Percentiles rank a stretch among this genome's conserved stretches.
Conservation (phyloP, 495 filamentous ascomycete species). For the Oidiodendron maius region DNA sequence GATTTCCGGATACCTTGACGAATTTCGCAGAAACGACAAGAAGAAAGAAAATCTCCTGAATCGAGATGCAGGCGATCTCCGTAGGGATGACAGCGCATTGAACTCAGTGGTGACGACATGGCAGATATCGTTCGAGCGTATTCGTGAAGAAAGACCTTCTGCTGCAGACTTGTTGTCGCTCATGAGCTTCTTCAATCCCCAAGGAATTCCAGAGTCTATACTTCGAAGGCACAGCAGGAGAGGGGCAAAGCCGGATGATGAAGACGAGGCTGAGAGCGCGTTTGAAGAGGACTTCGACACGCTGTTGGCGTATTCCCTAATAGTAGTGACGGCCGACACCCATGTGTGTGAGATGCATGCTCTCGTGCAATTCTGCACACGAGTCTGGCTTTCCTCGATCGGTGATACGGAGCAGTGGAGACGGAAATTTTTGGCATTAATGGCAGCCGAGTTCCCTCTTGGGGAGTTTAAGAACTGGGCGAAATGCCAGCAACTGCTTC, state of each 20-base stretch:
- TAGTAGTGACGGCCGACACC: not conserved
- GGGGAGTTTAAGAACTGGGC: not conserved
- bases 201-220: not conserved
- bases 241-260: no score
- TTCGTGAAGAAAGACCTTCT: constrained; percentile 9
- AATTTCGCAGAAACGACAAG: not conserved
- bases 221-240: no score
- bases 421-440: not conserved
- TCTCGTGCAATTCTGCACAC: not conserved
- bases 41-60: constrained; percentile 6
- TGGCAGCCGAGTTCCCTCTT: not conserved
- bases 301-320: not conserved
- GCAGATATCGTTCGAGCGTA: constrained; percentile 34
- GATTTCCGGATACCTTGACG: not conserved
- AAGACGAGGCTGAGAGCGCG: not conserved
- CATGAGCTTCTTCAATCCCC: not conserved
- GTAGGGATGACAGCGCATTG: constrained; percentile 17
- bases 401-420: not conserved
- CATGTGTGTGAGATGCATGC: not conserved
- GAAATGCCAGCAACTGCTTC: not conserved
- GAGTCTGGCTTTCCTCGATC: not conserved
- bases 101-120: constrained; percentile 26
- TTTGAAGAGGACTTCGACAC: not conserved
- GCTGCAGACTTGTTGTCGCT: not conserved
- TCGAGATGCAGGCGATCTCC: constrained; percentile 7